A percentile compares a stretch with the other conserved stretches of the same genome.
Evolutionary conservation across 306 rosid species (phyloP).

Genomic region (Hylodesmum podocarpum): DNA sequence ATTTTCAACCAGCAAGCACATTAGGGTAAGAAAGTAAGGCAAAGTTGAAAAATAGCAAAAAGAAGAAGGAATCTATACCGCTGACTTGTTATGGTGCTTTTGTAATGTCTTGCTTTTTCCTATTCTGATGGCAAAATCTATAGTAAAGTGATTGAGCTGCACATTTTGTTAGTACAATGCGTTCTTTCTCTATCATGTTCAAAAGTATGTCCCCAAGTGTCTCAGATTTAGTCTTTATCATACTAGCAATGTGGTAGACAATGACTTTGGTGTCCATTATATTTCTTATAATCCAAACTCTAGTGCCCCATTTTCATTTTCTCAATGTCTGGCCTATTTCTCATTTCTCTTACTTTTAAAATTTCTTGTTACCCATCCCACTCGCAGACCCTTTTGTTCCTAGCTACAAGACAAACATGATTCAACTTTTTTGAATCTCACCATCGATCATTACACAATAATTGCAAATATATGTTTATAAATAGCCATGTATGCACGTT

Average conservation of each 20-base stretch:
- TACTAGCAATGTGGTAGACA: constrained; percentile 46
- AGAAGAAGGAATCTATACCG: constrained; percentile 55
- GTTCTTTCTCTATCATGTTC: constrained; percentile 45
- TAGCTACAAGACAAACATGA: constrained; percentile 34
- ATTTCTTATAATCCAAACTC: constrained; percentile 34
- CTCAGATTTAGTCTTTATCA: constrained; percentile 37
- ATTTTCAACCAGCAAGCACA: background rate
- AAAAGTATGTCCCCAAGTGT: constrained; percentile 45
- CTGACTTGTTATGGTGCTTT: constrained; percentile 55
- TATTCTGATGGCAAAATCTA: constrained; percentile 36
- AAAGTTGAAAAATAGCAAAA: background rate
- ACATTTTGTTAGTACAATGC: constrained; percentile 27
- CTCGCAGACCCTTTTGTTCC: background rate
- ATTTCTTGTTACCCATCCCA: background rate
- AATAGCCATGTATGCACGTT: background rate
- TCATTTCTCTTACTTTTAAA: background rate
- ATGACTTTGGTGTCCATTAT: constrained; percentile 42
- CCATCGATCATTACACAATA: constrained; percentile 43
- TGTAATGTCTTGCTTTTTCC: constrained; percentile 33
- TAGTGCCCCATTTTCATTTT: constrained; percentile 34
- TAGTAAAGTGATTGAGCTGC: constrained; percentile 45
- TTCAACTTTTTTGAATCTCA: constrained; percentile 38
- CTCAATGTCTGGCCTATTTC: constrained; percentile 10
- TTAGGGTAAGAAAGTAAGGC: background rate
- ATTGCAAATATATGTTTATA: constrained; percentile 31